These are phyloP conservation scores for Penicillium turbatum DNA, from an alignment of 495 filamentous ascomycete genomes.

Conservation along the genomic window DNA sequence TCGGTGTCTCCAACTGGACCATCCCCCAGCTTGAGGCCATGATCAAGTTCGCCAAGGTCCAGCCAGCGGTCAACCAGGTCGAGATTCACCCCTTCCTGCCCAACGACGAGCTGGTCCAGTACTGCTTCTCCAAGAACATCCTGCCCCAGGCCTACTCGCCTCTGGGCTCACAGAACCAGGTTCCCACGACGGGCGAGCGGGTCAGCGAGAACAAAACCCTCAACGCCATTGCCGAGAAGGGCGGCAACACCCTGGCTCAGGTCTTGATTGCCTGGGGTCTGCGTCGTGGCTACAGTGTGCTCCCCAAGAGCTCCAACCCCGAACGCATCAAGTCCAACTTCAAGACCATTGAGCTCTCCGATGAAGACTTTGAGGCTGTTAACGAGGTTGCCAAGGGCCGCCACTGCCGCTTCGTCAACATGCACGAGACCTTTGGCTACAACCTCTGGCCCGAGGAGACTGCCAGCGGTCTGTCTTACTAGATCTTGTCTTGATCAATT, in stretches of 20 bases:
- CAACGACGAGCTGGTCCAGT: conserved; percentile 61
- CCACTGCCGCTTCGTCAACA: conserved; percentile 70
- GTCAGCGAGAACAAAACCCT: conserved; percentile 56
- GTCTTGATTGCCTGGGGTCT: conserved; percentile 67
- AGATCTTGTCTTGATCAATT: conserved; percentile 12
- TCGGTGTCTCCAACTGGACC: conserved; percentile 87
- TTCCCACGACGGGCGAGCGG: conserved; percentile 63
- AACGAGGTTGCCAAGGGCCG: conserved; percentile 57
- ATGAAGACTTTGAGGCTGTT: conserved; percentile 54
- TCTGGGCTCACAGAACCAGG: conserved; percentile 59
- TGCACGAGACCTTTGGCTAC: conserved; percentile 68
- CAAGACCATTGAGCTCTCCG: conserved; percentile 53
- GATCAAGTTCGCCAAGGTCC: conserved; percentile 59
- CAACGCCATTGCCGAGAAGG: conserved; percentile 56
- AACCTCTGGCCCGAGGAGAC: conserved; percentile 48
- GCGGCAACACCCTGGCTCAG: conserved; percentile 61
- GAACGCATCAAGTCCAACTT: conserved; percentile 64
- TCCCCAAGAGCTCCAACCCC: conserved; percentile 65
- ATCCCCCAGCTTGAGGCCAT: conserved; percentile 64
- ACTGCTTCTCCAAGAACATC: conserved; percentile 68
- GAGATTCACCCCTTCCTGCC: conserved; percentile 94
- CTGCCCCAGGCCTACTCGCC: conserved; percentile 71
- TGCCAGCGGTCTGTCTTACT: conserved; percentile 37
- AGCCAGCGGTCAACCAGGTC: conserved; percentile 81
- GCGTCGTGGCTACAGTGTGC: conserved; percentile 65